Evolutionary conservation across 2,329 filamentous ascomycete species (phyloP).

Genomic region (Pleoardoris graminearum): DNA sequence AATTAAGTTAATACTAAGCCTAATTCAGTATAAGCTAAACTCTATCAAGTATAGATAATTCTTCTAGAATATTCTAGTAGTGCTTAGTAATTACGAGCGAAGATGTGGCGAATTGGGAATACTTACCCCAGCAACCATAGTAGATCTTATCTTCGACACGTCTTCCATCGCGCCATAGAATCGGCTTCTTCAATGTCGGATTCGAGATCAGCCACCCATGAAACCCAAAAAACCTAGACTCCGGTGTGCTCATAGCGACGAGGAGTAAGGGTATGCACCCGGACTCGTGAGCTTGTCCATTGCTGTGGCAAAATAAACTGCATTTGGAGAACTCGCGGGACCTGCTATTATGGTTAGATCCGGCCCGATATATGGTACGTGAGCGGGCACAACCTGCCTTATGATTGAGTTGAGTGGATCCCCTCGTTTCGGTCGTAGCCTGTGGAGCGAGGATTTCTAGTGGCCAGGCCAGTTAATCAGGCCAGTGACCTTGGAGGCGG

Average conservation of each 20-base stretch:
- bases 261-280: neutral
- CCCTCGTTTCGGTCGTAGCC: neutral
- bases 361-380: neutral
- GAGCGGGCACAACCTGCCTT: neutral
- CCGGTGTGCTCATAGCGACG: neutral
- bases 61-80: too few species aligned
- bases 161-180: neutral
- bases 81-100: too few species aligned
- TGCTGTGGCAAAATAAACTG: neutral
- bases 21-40: too few species aligned
- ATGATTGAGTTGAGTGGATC: neutral
- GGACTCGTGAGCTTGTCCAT: neutral
- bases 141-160: neutral
- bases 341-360: neutral
- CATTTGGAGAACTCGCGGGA: neutral
- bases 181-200: neutral
- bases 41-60: too few species aligned
- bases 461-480: constrained; percentile 10
- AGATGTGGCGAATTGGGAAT: too few species aligned
- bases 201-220: neutral
- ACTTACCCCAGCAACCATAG: too few species aligned
- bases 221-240: neutral
- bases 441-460: neutral
- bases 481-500: constrained; percentile 10
- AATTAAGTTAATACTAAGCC: too few species aligned